These are phyloP conservation scores for Xylogone sp. DNA, from an alignment of 2,329 filamentous ascomycete genomes.

Conservation along the genomic window DNA sequence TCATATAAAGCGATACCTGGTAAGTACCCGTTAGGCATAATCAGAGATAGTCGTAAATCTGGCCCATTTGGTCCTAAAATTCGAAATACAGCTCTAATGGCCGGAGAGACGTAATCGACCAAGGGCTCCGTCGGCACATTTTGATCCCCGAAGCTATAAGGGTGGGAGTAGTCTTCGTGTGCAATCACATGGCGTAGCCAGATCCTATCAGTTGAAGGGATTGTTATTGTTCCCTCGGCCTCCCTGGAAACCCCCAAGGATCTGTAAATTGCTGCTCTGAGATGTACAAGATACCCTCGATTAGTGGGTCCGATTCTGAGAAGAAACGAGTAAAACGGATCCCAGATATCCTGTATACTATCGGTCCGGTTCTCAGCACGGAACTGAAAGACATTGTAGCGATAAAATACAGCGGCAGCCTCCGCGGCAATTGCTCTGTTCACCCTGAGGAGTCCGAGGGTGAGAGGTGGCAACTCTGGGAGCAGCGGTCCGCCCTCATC, in stretches of 20 bases:
- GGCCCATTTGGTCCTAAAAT: constrained; percentile 8
- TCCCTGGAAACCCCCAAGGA: constrained; percentile 3
- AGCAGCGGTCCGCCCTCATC: no score
- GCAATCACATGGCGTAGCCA: constrained; percentile 8
- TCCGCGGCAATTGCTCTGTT: constrained; percentile 8
- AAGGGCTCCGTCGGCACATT: no score
- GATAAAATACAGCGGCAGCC: neutral
- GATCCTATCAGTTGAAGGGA: neutral
- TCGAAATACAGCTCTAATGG: constrained; percentile 12
- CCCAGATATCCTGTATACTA: neutral
- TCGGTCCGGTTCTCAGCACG: neutral
- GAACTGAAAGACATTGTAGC: constrained; percentile 5
- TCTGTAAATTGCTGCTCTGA: constrained; percentile 1
- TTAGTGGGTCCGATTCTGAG: neutral
- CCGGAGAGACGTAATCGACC: constrained; percentile 10
- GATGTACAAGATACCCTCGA: neutral
- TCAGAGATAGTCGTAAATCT: constrained; percentile 6
- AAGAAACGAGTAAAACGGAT: neutral
- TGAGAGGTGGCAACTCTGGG: constrained; percentile 4
- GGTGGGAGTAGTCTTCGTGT: constrained; percentile 6
- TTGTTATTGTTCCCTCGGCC: constrained; percentile 5
- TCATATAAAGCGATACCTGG: constrained; percentile 1
- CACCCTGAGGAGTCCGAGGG: constrained; percentile 7
- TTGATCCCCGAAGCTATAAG: no score
- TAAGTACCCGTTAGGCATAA: neutral